Base-by-base conservation (phyloP, 768 basidiomycete genomes). In the Leccinum olivaceopallidum region DNA sequence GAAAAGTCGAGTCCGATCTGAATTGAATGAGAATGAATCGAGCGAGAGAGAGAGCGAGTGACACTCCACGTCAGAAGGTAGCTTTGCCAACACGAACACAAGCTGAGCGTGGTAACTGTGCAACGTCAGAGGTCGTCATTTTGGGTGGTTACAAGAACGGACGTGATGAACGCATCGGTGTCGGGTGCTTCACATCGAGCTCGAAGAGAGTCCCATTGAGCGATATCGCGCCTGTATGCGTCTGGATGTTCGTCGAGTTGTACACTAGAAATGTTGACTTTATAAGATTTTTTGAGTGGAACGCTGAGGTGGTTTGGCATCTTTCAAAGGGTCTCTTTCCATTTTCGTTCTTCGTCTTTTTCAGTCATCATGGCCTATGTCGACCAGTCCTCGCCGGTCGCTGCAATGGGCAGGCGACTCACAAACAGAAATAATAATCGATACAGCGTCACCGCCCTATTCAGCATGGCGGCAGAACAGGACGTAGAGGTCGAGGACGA, bases 401-500 rank as follows among this genome's bases (percentile, higher is more conserved):
- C 84, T 67, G 81, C 87, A 70, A 88, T 87, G 63, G 77, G 84
- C 64, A 85, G 90, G 67, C 83, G 92, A 32, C 82, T 92, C 71
- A 92, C 92, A 37, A 94, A 94, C 80, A 80, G 95, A 74, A 97
- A 94, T 74, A 95, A 93, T 65, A 96, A 97, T 78, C 89, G 95
- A 60, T 96, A 97, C 78, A 92, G 90, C 74, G 95, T 98, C 42
- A 98, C 92, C 54, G 94, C 94, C 28, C 81, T 98, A 66, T 98
- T 96, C 74, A 94, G 92, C 69, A 95, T 98, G 89, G 96, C 95
- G 13, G 96, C 96, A 37, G 96, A 98, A 77, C 95, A 98, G 80
- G 96, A 98, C 73, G 89, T 95, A 12, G 96, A 98, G 75, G 92
- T 98, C 50, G 95, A 97, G 73, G 96, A 98, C 75, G 96, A 98